Base-by-base conservation (phyloP, 495 filamentous ascomycete genomes). In the Jackrogersella minutella region DNA sequence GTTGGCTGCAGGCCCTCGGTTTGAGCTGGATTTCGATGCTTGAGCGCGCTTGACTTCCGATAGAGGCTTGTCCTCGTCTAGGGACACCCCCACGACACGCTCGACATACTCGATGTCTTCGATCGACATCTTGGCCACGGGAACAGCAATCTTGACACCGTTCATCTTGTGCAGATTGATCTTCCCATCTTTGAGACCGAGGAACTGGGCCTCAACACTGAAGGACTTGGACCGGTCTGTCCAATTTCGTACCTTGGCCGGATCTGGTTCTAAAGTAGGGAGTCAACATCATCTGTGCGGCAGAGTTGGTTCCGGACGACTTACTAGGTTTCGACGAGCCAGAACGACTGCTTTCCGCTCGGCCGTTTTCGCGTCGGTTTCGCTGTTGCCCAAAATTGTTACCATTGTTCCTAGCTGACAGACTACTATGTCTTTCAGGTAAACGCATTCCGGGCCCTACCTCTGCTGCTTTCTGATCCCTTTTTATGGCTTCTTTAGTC, bases 81-180 rank as follows among this genome's bases (percentile, higher is more conserved):
- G 80, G 9, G 93, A 97, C 13, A 91, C 81, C n/a, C 93, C 93
- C 13, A 93, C 93, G 11, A 85, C 78, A 53, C 85, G 85, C 77
- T 99, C 95, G 28, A 98, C 93, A 64, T 95, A 97, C 78, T 97
- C 93, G 21, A 99, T 79, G 76, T 99, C 95, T 69, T 93, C 90
- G 39, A 93, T 81, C 1, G 94, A 92, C 95, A 99, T 99, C 76
- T 98, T 98, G 8, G 86, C 77, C 34, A 97, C 86, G 21, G 95
- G 94, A 3, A 99, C 95, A 6, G 95, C 95, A 77, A 99, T 99
- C 76, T 97, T 97, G 47, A 99, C 92, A 9, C 95, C 95, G 72
- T 99, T 99, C 74, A 89, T 81, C 81, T 99, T 99, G 80, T 99
- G 95, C 4, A 99, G 83, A 77, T 98, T 95, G 64, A 99, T 95